Conservation (phyloP, 768 basidiomycete species). For the Leccinum ochraceum region DNA sequence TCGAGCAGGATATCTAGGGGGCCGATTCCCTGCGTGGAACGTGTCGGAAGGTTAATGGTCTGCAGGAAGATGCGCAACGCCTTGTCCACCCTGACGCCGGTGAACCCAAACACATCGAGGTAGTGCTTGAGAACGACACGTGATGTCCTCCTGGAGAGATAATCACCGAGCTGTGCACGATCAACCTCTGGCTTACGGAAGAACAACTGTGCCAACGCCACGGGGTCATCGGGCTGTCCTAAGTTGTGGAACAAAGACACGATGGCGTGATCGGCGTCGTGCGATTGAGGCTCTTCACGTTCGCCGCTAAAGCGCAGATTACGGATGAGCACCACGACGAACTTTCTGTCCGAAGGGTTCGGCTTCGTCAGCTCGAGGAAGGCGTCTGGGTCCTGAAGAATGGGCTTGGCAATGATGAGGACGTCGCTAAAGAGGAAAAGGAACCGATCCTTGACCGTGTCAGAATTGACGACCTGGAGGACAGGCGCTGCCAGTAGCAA, state of each 20-base stretch:
- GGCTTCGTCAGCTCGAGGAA: conserved; percentile 60
- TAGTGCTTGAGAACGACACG: too few species aligned
- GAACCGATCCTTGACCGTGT: conserved; percentile 94
- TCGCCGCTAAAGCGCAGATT: conserved; percentile 70
- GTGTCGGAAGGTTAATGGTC: conserved; percentile 44
- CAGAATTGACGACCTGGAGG: conserved; percentile 89
- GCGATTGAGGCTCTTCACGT: conserved; percentile 59
- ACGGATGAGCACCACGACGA: conserved; percentile 77
- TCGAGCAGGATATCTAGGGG: too few species aligned
- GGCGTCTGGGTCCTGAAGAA: conserved; percentile 66
- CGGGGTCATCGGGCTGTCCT: too few species aligned
- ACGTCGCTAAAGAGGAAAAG: conserved; percentile 97
- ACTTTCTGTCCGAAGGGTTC: conserved; percentile 66
- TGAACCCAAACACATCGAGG: conserved; percentile 73
- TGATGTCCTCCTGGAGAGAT: too few species aligned
- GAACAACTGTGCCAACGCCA: too few species aligned
- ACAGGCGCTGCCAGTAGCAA: conserved; percentile 83
- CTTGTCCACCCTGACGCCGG: conserved; percentile 80
- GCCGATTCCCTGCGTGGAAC: too few species aligned
- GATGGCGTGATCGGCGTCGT: too few species aligned
- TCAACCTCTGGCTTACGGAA: too few species aligned
- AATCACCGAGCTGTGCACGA: too few species aligned
- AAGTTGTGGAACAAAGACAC: too few species aligned
- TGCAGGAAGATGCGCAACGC: conserved; percentile 89
- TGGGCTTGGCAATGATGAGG: conserved; percentile 89